A percentile compares a stretch with the other conserved stretches of the same genome.
Evolutionary conservation across 2,329 filamentous ascomycete genomes (phyloP).

Genomic region (Monilinia polystroma): DNA sequence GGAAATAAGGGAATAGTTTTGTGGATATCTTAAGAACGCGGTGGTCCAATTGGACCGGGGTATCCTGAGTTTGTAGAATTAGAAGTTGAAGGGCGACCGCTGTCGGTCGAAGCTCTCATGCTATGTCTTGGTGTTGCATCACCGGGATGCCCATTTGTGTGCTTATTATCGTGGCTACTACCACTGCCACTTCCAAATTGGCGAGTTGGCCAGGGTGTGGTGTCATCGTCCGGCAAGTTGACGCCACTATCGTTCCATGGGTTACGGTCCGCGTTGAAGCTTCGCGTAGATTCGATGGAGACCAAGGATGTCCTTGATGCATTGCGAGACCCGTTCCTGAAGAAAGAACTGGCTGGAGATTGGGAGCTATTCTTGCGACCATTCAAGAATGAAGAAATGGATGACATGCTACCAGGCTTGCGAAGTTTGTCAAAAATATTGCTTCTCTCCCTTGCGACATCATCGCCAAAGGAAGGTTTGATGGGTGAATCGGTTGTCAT

Average conservation of each 20-base stretch:
- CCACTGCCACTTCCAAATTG: slow-evolving; percentile 65
- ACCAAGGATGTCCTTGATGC: slow-evolving; percentile 94
- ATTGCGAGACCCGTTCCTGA: slow-evolving; percentile 86
- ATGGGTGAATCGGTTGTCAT: slow-evolving; percentile 85
- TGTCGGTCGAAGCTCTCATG: slow-evolving; percentile 82
- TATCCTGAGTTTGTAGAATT: slow-evolving; percentile 96
- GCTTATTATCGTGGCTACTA: slow-evolving; percentile 58
- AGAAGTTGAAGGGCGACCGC: slow-evolving; percentile 88
- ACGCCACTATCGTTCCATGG: slow-evolving; percentile 98
- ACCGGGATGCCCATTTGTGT: slow-evolving; percentile 64
- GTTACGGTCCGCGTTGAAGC: slow-evolving; percentile 86
- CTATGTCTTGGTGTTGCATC: slow-evolving; percentile 83
- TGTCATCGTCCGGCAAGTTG: slow-evolving; percentile 85
- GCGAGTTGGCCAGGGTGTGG: slow-evolving; percentile 58
- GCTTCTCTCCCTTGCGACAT: slow-evolving; percentile 74
- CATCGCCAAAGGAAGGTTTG: slow-evolving; percentile 79
- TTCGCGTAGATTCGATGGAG: slow-evolving; percentile 92
- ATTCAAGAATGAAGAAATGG: slow-evolving; percentile 93
- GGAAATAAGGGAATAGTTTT: slow-evolving; percentile 37
- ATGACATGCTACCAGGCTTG: slow-evolving; percentile 92
- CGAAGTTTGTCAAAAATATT: slow-evolving; percentile 88
- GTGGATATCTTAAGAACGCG: slow-evolving; percentile 57
- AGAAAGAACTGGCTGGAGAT: slow-evolving; percentile 77
- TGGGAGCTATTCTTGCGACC: slow-evolving; percentile 92
- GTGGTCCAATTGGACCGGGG: slow-evolving; percentile 87